Evolutionary conservation across 768 basidiomycete species (phyloP), one percentile per base, ranked within the genome.

Genomic region (Agrocybe pediades): DNA sequence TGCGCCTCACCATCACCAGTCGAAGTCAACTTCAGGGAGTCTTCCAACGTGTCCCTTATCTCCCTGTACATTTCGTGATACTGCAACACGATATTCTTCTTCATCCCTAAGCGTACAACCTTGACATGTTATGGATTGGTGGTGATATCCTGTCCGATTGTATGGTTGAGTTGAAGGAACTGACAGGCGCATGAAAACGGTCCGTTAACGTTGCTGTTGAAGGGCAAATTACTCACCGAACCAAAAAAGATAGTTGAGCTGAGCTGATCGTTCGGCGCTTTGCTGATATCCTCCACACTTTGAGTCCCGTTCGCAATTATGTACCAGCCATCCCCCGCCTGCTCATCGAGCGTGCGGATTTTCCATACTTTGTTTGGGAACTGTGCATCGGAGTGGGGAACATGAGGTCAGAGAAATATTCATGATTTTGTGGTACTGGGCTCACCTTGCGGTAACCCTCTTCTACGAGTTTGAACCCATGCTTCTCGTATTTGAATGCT

Each of bases 281-380:
- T 73, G 20, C 76, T 71, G 15, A 83, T 58, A 39, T 82, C 78
- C 4, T 81, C 77, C 16, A 80, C 63, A 27, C 71, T 68, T 19
- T 68, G 59, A 0, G 70, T 62, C 1, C 77, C 74, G 7, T 73
- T 70, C 24, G 78, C 63, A 8, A 82, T 63, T 13, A 82, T 71
- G 2, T 74, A 54, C 82, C 82, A 84, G 45, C 71, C 65, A 42
- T 75, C 68, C 3, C 33, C 33, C 33, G 13, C 33, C 3, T 36
- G 36, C 77, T 62, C 46, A 65, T 67, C 1, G 79, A 68, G 6
- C 82, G 68, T 62, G 74, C 77, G 67, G 81, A 83, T 2, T 63
- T 60, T 30, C 54, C 53, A 27, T 64, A 41, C 17, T 29, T 33
- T 7, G 9, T 49, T 57, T 24, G 62, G 63, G 44, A 62, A 69